phyloP scores from a whole-genome alignment of 441 rosid species.

The Theobroma grandiflorum region DNA sequence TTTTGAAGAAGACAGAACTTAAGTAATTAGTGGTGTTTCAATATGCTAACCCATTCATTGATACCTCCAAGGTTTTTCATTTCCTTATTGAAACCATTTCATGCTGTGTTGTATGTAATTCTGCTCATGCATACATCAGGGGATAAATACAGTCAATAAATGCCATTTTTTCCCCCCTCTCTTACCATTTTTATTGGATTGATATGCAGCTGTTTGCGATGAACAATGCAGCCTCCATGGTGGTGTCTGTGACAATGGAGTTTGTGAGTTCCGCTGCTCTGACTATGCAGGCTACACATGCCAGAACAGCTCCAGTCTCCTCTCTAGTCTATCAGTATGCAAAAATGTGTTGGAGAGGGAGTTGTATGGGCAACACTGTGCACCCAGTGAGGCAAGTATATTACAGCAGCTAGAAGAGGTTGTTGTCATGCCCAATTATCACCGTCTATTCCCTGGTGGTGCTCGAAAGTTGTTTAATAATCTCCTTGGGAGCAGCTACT shows the following conservation, averaged over 20 bases:
- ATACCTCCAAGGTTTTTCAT: background rate
- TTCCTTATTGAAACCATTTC: background rate
- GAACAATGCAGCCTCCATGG: constrained; percentile 99
- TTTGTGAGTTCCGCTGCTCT: constrained; percentile 98
- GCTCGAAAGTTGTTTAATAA: constrained; percentile 82
- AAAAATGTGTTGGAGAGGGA: constrained; percentile 81
- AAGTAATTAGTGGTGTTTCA: background rate
- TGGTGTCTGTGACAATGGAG: constrained; percentile 98
- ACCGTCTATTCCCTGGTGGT: constrained; percentile 85
- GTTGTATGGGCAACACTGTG: constrained; percentile 86
- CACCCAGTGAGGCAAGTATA: constrained; percentile 90
- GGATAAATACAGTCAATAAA: background rate
- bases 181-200: constrained; percentile 25
- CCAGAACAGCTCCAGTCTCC: constrained; percentile 88
- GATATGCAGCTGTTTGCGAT: constrained; percentile 84
- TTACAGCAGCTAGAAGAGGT: constrained; percentile 98
- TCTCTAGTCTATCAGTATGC: constrained; percentile 86
- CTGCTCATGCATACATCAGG: background rate
- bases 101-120: background rate
- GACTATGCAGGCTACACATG: constrained; percentile 99
- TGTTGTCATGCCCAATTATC: constrained; percentile 96
- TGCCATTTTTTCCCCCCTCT: background rate
- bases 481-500: constrained; percentile 77
- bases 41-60: background rate
- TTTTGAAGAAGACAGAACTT: background rate